A percentile compares a stretch with the other conserved stretches of the same genome.
Evolutionary conservation across 2,329 filamentous ascomycete species (phyloP).

Genomic region (Beauveria sp.): DNA sequence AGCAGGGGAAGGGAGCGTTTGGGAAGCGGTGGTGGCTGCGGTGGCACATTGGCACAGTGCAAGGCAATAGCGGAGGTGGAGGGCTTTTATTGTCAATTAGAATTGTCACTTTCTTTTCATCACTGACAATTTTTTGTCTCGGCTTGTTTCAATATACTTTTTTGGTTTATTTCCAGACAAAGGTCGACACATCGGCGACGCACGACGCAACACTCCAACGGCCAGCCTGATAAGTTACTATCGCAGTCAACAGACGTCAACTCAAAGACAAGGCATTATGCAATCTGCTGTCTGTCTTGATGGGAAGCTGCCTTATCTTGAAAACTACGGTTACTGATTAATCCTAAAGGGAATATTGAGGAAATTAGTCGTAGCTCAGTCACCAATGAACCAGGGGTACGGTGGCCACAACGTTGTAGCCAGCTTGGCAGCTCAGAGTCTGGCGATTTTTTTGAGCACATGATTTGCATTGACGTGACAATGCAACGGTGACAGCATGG

Average conservation of each 20-base stretch:
- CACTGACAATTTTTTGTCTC: background rate
- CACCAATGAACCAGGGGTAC: slow-evolving; percentile 7
- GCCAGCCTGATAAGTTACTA: too few relatives aligned
- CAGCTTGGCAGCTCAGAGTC: background rate
- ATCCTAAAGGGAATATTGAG: background rate
- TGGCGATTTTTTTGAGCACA: background rate
- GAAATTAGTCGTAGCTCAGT: slow-evolving; percentile 1
- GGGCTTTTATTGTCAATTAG: background rate
- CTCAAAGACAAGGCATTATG: too few relatives aligned
- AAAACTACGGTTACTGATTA: too few relatives aligned
- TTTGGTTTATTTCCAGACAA: too few relatives aligned
- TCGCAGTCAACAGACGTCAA: too few relatives aligned
- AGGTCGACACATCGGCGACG: too few relatives aligned
- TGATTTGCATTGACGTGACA: background rate
- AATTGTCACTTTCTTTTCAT: too few relatives aligned
- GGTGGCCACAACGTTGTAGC: background rate
- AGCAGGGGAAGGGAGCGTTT: background rate
- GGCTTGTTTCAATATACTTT: too few relatives aligned
- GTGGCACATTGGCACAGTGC: background rate
- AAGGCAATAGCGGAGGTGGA: background rate
- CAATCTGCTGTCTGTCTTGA: too few relatives aligned
- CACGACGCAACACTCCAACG: too few relatives aligned
- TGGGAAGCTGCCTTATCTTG: too few relatives aligned
- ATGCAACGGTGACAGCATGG: background rate
- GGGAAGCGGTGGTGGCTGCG: background rate